These are phyloP conservation scores for Wilcoxina mikolae DNA, from an alignment of 495 filamentous ascomycete species.

Conservation along the genomic window DNA sequence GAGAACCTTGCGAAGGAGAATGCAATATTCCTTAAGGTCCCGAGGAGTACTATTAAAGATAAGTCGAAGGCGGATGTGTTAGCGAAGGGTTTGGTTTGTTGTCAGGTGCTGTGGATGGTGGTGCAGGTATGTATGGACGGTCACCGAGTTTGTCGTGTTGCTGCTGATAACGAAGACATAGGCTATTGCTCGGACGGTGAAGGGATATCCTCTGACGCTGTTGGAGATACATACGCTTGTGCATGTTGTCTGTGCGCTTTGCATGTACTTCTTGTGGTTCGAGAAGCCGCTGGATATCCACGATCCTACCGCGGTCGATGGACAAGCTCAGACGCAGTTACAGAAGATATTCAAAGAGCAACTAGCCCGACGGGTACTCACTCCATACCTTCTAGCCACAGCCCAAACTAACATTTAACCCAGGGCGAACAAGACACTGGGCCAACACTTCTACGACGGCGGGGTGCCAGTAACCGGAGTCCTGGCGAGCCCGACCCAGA, in stretches of 20 bases:
- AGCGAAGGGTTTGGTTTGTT: neutral
- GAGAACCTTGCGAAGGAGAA: neutral
- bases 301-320: neutral
- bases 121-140: neutral
- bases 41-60: neutral
- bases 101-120: neutral
- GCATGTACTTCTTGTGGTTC: conserved; percentile 16
- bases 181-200: conserved; percentile 1
- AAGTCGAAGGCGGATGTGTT: conserved; percentile 7
- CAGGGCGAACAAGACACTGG: neutral
- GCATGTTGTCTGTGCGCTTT: conserved; percentile 17
- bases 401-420: neutral
- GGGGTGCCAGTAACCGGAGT: no score
- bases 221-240: conserved; percentile 18
- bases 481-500: no score
- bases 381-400: neutral
- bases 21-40: neutral
- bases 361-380: neutral
- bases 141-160: neutral
- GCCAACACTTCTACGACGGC: neutral
- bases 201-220: conserved; percentile 12
- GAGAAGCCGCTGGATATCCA: conserved; percentile 8
- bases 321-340: neutral
- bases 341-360: neutral
- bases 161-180: neutral